Evolutionary conservation across 2,329 filamentous ascomycete genomes (phyloP).

Genomic region (Reticulascus tulasneorum): DNA sequence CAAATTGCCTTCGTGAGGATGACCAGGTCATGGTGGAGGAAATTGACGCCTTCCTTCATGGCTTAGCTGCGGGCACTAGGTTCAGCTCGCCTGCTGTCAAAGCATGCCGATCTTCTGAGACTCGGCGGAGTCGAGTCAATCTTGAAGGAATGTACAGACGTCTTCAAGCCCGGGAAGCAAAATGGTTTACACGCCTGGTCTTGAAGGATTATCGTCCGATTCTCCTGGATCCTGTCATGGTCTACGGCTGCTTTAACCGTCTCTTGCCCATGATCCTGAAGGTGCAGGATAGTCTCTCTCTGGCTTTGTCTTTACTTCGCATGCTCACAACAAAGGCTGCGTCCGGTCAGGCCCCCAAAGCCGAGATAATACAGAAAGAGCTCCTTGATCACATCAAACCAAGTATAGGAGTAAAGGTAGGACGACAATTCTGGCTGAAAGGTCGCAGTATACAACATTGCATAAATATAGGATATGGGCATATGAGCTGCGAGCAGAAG

Average conservation of each 20-base stretch:
- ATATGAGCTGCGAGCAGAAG: slow-evolving; percentile 74
- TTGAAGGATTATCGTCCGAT: slow-evolving; percentile 73
- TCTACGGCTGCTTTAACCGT: slow-evolving; percentile 63
- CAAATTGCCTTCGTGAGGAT: slow-evolving; percentile 34
- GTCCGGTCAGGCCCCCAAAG: slow-evolving; percentile 17
- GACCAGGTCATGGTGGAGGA: slow-evolving; percentile 62
- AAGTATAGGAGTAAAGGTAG: slow-evolving; percentile 58
- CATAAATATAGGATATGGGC: slow-evolving; percentile 55
- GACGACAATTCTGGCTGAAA: slow-evolving; percentile 61
- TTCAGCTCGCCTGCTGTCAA: slow-evolving; percentile 67
- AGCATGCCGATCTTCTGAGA: slow-evolving; percentile 22
- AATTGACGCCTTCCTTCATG: slow-evolving; percentile 62
- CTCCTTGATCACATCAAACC: slow-evolving; percentile 43
- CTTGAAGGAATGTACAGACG: slow-evolving; percentile 56
- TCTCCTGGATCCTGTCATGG: slow-evolving; percentile 49
- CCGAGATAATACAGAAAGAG: slow-evolving; percentile 9
- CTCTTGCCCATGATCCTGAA: slow-evolving; percentile 65
- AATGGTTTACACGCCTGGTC: slow-evolving; percentile 81
- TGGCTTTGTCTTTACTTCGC: slow-evolving; percentile 54
- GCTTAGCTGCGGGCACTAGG: slow-evolving; percentile 61
- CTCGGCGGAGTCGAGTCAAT: slow-evolving; percentile 32
- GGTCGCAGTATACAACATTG: slow-evolving; percentile 72
- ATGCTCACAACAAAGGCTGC: slow-evolving; percentile 20
- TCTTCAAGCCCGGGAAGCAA: slow-evolving; percentile 65
- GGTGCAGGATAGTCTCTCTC: slow-evolving; percentile 64